Conservation (phyloP, 345 rosid species). For the Populus davidiana region DNA sequence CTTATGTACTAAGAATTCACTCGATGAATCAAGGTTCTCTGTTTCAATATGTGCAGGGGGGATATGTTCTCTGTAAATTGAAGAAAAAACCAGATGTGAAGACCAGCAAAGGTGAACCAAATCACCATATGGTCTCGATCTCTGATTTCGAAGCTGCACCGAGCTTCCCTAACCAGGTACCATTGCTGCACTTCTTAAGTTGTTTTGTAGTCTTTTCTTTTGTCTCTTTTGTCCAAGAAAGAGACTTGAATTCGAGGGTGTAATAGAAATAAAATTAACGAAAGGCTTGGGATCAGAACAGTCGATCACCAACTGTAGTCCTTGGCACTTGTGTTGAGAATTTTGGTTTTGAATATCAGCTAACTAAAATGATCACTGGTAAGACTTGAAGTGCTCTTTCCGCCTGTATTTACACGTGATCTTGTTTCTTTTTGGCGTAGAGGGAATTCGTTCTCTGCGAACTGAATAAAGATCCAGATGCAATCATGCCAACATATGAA, state of each 20-base stretch:
- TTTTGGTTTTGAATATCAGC: too few relatives aligned
- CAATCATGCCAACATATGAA: neutral
- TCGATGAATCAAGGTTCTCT: neutral
- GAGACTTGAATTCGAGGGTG: neutral
- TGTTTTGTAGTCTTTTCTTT: too few relatives aligned
- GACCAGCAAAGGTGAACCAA: neutral
- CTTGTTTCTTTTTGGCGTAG: neutral
- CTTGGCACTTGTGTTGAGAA: too few relatives aligned
- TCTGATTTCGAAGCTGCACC: neutral
- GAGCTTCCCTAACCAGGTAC: slow-evolving; percentile 4
- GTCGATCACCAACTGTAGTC: neutral
- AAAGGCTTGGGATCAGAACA: too few relatives aligned
- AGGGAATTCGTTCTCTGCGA: slow-evolving; percentile 10
- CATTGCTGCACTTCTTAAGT: neutral
- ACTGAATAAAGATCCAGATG: neutral
- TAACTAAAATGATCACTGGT: too few relatives aligned
- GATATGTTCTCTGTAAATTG: slow-evolving; percentile 32
- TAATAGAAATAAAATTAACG: too few relatives aligned
- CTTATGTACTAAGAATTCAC: neutral
- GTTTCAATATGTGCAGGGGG: slow-evolving; percentile 17
- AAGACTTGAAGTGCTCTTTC: too few relatives aligned
- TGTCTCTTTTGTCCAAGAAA: neutral
- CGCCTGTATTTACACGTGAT: too few relatives aligned
- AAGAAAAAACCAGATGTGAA: slow-evolving; percentile 15
- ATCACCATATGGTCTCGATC: neutral